Conservation (phyloP, 768 basidiomycete species). For the Trametes maxima region DNA sequence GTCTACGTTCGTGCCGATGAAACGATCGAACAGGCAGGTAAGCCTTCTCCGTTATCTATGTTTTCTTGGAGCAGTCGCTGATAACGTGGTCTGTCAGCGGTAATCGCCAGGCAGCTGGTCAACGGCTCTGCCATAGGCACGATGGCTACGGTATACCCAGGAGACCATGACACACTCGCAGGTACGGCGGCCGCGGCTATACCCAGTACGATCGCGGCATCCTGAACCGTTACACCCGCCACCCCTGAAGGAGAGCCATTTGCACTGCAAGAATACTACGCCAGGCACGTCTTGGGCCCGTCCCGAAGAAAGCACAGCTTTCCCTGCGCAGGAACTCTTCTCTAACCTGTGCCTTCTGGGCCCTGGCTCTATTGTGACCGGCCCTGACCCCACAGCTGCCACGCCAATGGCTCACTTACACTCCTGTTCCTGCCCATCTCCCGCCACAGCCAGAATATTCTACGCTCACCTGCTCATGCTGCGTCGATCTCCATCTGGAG, state of each 20-base stretch:
- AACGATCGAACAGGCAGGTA: slow-evolving; percentile 54
- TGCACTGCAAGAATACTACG: slow-evolving; percentile 57
- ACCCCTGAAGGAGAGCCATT: slow-evolving; percentile 46
- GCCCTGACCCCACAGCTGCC: slow-evolving; percentile 41
- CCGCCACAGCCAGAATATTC: slow-evolving; percentile 53
- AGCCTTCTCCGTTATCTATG: slow-evolving; percentile 9
- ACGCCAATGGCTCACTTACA: slow-evolving; percentile 53
- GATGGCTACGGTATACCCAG: slow-evolving; percentile 53
- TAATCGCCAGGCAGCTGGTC: slow-evolving; percentile 46
- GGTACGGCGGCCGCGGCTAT: slow-evolving; percentile 33
- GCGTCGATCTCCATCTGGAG: slow-evolving; percentile 50
- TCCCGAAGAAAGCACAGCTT: slow-evolving; percentile 14
- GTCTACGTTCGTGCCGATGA: slow-evolving; percentile 33
- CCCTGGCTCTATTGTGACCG: not conserved
- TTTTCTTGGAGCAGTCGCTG: not conserved
- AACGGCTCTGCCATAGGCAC: slow-evolving; percentile 46
- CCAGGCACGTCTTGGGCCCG: slow-evolving; percentile 35
- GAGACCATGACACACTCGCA: slow-evolving; percentile 41
- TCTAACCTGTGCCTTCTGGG: slow-evolving; percentile 4
- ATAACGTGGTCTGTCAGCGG: slow-evolving; percentile 35
- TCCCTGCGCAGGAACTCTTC: not conserved
- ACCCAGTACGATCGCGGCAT: not conserved
- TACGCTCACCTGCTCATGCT: slow-evolving; percentile 40
- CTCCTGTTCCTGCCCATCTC: slow-evolving; percentile 57
- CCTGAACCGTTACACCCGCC: slow-evolving; percentile 10